Percentiles rank a stretch among this genome's conserved stretches.
These are phyloP conservation scores for Kazachstania psychrophila DNA, from an alignment of 805 yeast genomes.

Conservation along the genomic window DNA sequence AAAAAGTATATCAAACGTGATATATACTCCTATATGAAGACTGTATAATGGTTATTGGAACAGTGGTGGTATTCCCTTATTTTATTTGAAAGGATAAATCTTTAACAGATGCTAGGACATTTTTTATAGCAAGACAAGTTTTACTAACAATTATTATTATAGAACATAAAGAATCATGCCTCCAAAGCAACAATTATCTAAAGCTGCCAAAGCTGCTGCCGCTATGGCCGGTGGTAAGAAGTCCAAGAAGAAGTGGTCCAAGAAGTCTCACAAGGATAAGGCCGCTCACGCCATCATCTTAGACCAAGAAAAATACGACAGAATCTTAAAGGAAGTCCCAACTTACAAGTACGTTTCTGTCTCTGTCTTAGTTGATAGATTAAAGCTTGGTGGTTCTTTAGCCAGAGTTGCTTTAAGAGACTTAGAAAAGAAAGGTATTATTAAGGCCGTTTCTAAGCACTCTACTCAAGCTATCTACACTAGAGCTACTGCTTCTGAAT, in stretches of 20 bases:
- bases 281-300: constrained; percentile 95
- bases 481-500: constrained; percentile 61
- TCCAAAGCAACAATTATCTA: constrained; percentile 97
- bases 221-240: constrained; percentile 99
- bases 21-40: no score
- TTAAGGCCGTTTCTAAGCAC: constrained; percentile 90
- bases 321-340: constrained; percentile 98
- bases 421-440: constrained; percentile 90
- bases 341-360: constrained; percentile 97
- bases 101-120: no score
- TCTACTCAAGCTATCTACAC: constrained; percentile 96
- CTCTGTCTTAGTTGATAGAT: constrained; percentile 97
- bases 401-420: constrained; percentile 98
- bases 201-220: constrained; percentile 99
- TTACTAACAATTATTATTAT: not conserved
- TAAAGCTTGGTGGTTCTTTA: constrained; percentile 97
- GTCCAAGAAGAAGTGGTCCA: constrained; percentile 99
- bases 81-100: no score
- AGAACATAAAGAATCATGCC: constrained; percentile 56
- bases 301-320: constrained; percentile 98
- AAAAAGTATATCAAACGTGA: no score
- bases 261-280: constrained; percentile 99
- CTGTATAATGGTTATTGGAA: no score
- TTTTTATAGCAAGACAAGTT: no score
- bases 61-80: no score